These are phyloP conservation scores for Gliomastix tumulicola DNA, from an alignment of 2,329 filamentous ascomycete species.

Conservation along the genomic window DNA sequence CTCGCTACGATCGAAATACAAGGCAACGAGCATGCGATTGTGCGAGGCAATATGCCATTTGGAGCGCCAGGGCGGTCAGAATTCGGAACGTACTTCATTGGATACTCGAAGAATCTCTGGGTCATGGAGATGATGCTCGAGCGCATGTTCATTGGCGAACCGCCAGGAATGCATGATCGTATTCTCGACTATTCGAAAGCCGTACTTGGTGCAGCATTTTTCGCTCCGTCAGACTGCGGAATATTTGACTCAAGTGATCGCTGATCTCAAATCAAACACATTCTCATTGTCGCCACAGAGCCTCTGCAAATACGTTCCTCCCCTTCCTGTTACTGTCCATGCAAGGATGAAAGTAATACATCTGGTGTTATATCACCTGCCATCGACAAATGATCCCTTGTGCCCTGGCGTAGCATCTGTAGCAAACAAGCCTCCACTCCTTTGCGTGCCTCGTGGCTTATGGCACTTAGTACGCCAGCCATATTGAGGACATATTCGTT, in stretches of 20 bases:
- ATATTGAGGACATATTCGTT: conserved; percentile 1
- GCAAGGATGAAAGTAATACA: background rate
- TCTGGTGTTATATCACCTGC: background rate
- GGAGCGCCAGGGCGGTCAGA: conserved; percentile 41
- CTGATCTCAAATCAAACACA: background rate
- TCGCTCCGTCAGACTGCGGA: conserved; percentile 37
- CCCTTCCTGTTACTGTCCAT: background rate
- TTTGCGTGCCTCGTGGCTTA: conserved; percentile 1
- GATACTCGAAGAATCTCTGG: conserved; percentile 45
- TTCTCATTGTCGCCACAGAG: background rate
- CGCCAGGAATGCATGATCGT: conserved; percentile 45
- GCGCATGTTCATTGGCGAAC: conserved; percentile 49
- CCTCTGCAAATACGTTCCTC: background rate
- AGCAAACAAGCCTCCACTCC: conserved; percentile 4
- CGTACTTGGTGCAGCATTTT: conserved; percentile 45
- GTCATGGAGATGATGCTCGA: conserved; percentile 52
- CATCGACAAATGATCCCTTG: background rate
- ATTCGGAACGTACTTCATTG: conserved; percentile 54
- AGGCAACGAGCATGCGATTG: conserved; percentile 43
- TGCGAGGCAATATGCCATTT: conserved; percentile 56
- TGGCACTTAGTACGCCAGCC: background rate
- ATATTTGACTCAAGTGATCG: too few species aligned
- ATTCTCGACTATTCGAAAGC: conserved; percentile 47
- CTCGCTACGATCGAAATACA: conserved; percentile 44
- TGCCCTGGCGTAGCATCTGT: conserved; percentile 1